Evolutionary conservation across 768 basidiomycete species (phyloP), one percentile per base, ranked within the genome.

Genomic region (Melanogaster broomeanus): DNA sequence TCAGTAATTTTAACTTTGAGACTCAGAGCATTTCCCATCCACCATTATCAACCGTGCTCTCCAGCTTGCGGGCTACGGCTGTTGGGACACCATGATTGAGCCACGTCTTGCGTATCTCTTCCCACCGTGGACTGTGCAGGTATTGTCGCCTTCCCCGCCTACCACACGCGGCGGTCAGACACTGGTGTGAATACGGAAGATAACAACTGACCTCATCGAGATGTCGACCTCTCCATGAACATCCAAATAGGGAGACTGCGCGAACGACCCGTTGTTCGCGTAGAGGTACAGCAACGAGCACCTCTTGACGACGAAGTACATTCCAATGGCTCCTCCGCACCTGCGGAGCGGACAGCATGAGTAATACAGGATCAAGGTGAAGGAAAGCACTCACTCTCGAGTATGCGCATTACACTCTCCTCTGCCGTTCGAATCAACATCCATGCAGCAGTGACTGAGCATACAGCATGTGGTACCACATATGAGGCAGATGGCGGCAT

Each of bases 341-440:
- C 96, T 98, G 44, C 8, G 7, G 19, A 37, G 19, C 24, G 28
- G 22, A 40, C n/a, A 57, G 46, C 45, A 27, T 39, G 30, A 40
- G 41, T 27, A 22, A 30, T 6, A 13, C n/a, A 25, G 5, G 9
- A 24, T 2, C 16, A 44, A 30, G 33, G 13, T 30, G n/a, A 28
- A 30, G 6, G 7, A 28, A 13, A 51, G 48, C 7, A 85, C 93
- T 64, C 64, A 97, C 96, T 91, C 88, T 79, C 93, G 79, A 45
- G 88, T 90, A 65, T 98, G 97, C 77, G 90, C 82, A 66, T 98
- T 99, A 67, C 95, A 98, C 64, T 99, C 96, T 25, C 96, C 97
- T 22, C 87, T 75, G 35, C 74, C 72, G 21, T 57, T 74, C 15
- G 78, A 74, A 16, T 75, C 78, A 45, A 69, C 60, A 56, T 93